Base-by-base conservation (phyloP, 257 asterid genomes). In the Solanum chmielewskii region DNA sequence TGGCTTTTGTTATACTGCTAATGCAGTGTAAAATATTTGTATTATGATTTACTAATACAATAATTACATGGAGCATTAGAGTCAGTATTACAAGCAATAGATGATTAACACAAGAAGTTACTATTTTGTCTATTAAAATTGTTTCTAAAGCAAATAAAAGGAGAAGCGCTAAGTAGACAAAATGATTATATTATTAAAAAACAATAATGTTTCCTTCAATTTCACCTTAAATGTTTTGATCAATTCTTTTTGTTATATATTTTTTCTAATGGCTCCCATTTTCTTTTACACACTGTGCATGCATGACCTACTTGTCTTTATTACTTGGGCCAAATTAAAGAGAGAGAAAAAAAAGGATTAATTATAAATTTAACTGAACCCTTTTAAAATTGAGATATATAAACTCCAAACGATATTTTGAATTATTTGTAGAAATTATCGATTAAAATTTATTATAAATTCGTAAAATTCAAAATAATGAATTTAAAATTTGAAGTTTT, bases 231-330 rank as follows among this genome's bases (percentile, higher is more conserved):
- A 25, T 78, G n/a, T 29, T 27, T 77, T 78, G 27, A 15, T 45
- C 42, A 15, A 27, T 45, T 20, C 9, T 78, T 44, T 7, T 45
- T 8, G 2, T 23, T 31, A 7, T 41, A 11, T 23, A 27, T 31
- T 44, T 16, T 9, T 16, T 16, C 41, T 8, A 47, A 47, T 78
- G 84, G 60, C 62, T 15, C n/a, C 41, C 16, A 56, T 56, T 27
- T 45, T 45, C 11, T 27, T 45, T 78, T 44, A 45, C 64, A 44
- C 39, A 14, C 64, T 27, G 33, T 78, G n/a, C 11, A 39, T 59
- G 71, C 31, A 83, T 82, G 71, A 86, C 74, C 73, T 56, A 42
- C 70, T 25, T 8, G 77, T 86, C 84, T 88, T 49, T 74, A 70
- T 62, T 80, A 74, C 77, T 31, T 44, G 81, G 84, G 23, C 87